These are phyloP conservation scores for Reticulascus tulasneorum DNA, from an alignment of 2,329 filamentous ascomycete genomes.

Conservation along the genomic window DNA sequence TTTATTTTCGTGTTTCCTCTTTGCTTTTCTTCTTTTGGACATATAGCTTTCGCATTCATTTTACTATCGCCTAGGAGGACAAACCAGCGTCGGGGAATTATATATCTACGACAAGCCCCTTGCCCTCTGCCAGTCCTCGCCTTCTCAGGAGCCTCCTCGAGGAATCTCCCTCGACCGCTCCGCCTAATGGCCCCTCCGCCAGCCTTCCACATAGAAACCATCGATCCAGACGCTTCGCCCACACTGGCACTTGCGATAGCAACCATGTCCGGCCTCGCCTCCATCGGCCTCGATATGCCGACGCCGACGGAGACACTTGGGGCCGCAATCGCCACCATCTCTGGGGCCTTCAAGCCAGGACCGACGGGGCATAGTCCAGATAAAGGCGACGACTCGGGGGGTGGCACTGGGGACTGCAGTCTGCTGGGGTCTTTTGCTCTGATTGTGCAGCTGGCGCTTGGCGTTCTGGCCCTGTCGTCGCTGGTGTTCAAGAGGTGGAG, in stretches of 20 bases:
- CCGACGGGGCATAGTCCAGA: constrained; percentile 20
- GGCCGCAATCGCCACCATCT: constrained; percentile 23
- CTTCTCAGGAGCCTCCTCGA: not conserved
- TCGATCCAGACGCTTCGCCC: constrained; percentile 8
- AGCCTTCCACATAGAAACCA: constrained; percentile 11
- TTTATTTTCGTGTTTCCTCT: not conserved
- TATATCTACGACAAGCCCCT: too few species aligned
- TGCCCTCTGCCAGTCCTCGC: too few species aligned
- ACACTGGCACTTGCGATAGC: constrained; percentile 7
- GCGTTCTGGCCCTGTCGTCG: constrained; percentile 74
- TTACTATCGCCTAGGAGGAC: too few species aligned
- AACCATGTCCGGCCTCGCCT: constrained; percentile 5
- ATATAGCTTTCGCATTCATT: too few species aligned
- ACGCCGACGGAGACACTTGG: constrained; percentile 13
- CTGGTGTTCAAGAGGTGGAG: constrained; percentile 92
- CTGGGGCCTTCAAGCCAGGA: constrained; percentile 23
- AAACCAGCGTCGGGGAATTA: too few species aligned
- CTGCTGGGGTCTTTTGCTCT: constrained; percentile 89
- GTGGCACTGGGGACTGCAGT: constrained; percentile 66
- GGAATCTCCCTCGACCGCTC: constrained; percentile 1
- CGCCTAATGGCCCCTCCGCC: constrained; percentile 12
- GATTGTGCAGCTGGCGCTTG: constrained; percentile 82
- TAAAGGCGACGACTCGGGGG: constrained; percentile 41
- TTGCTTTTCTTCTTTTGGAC: not conserved
- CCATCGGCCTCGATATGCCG: constrained; percentile 1